Conservation (phyloP, 108 stramenopile genomes). For the Conticribra guillardii region DNA sequence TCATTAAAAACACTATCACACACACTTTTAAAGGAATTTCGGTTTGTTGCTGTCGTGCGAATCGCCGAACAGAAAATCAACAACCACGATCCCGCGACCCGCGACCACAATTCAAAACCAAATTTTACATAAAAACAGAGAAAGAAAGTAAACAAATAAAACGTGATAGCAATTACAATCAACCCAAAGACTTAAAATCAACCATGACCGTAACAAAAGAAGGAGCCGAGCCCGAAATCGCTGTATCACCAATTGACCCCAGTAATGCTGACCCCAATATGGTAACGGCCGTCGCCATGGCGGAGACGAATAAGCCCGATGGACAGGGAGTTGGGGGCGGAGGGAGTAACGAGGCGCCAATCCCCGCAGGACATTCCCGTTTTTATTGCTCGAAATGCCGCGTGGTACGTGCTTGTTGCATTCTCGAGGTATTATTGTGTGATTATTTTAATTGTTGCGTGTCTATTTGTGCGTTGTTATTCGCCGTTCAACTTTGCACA, state of each 20-base stretch:
- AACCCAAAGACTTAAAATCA: too few species aligned
- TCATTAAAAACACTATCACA: too few species aligned
- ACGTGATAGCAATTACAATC: too few species aligned
- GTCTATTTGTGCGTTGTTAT: slow-evolving; percentile 1
- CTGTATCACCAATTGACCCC: slow-evolving; percentile 9
- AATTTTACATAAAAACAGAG: too few species aligned
- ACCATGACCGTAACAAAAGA: slow-evolving; percentile 52
- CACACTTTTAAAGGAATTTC: too few species aligned
- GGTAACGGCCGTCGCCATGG: slow-evolving; percentile 29
- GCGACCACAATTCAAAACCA: too few species aligned
- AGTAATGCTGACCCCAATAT: slow-evolving; percentile 33
- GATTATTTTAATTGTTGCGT: background rate
- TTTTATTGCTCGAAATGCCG: slow-evolving; percentile 85
- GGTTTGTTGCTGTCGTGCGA: too few species aligned
- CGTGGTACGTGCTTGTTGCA: slow-evolving; percentile 54
- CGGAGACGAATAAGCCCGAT: slow-evolving; percentile 12
- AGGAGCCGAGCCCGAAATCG: slow-evolving; percentile 54
- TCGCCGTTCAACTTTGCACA: too few species aligned
- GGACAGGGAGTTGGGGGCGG: slow-evolving; percentile 14
- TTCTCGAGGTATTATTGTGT: background rate
- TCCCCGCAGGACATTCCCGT: slow-evolving; percentile 71
- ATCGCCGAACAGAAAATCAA: too few species aligned
- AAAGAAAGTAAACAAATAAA: too few species aligned
- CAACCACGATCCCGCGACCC: too few species aligned
- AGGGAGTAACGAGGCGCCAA: slow-evolving; percentile 52